Conservation (phyloP, 257 asterid genomes). For the Solanum paucissectum region DNA sequence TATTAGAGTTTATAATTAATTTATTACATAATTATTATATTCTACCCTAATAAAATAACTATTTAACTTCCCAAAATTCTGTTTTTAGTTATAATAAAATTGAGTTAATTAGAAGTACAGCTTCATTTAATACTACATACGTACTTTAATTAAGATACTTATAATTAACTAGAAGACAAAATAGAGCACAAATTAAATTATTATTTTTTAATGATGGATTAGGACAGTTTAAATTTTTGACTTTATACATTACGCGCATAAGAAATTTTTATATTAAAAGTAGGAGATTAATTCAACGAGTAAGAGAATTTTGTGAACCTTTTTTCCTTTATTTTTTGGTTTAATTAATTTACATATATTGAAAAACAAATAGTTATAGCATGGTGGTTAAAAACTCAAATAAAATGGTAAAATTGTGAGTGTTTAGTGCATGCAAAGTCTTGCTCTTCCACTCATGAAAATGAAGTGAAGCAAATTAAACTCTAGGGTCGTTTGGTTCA, state of each 20-base stretch:
- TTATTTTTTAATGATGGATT: neutral
- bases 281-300: too few species aligned
- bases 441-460: neutral
- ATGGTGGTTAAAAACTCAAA: neutral
- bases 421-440: neutral
- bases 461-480: neutral
- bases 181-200: neutral
- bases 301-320: neutral
- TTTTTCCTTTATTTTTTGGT: neutral
- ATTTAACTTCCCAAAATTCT: neutral
- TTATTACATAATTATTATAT: neutral
- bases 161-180: neutral
- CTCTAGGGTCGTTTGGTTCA: neutral
- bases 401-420: neutral
- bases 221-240: neutral
- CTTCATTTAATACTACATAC: neutral
- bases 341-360: neutral
- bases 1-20: neutral
- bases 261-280: neutral
- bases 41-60: neutral
- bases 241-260: neutral
- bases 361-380: neutral
- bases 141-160: neutral
- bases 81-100: neutral
- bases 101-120: neutral